Conservation (phyloP, 2,329 filamentous ascomycete species). For the Fusarium praegraminearum region DNA sequence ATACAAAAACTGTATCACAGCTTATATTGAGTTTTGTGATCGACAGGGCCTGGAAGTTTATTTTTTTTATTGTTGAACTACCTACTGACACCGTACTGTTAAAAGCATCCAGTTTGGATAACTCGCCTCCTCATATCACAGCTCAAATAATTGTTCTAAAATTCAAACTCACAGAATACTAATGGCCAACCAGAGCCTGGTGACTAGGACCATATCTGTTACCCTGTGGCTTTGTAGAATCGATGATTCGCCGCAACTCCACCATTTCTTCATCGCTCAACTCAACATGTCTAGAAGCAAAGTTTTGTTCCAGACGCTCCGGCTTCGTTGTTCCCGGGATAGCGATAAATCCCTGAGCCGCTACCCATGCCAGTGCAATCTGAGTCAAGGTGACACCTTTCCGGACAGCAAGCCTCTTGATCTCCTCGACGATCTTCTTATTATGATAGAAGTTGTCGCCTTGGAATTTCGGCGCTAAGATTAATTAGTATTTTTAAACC, state of each 20-base stretch:
- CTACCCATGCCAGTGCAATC: constrained; percentile 15
- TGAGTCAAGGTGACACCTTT: constrained; percentile 3
- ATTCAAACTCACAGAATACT: background rate
- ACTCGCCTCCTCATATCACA: too few relatives aligned
- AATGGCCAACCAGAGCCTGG: constrained; percentile 9
- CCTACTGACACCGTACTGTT: too few relatives aligned
- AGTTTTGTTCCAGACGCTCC: constrained; percentile 5
- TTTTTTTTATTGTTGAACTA: too few relatives aligned
- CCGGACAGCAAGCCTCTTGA: background rate
- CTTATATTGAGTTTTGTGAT: too few relatives aligned
- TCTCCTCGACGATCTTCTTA: constrained; percentile 9
- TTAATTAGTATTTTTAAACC: background rate
- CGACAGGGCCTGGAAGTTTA: too few relatives aligned
- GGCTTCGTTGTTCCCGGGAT: constrained; percentile 17
- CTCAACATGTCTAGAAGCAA: background rate
- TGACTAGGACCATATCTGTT: constrained; percentile 5
- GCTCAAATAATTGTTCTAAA: too few relatives aligned
- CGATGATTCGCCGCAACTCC: constrained; percentile 5
- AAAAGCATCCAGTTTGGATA: too few relatives aligned
- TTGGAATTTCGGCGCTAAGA: constrained; percentile 8
- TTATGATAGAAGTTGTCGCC: constrained; percentile 15
- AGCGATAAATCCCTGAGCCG: constrained; percentile 7
- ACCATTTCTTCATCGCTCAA: background rate
- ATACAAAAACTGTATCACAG: too few relatives aligned
- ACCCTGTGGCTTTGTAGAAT: background rate